phyloP scores from a whole-genome alignment of 306 rosid species.

The Cyamopsis tetragonoloba region DNA sequence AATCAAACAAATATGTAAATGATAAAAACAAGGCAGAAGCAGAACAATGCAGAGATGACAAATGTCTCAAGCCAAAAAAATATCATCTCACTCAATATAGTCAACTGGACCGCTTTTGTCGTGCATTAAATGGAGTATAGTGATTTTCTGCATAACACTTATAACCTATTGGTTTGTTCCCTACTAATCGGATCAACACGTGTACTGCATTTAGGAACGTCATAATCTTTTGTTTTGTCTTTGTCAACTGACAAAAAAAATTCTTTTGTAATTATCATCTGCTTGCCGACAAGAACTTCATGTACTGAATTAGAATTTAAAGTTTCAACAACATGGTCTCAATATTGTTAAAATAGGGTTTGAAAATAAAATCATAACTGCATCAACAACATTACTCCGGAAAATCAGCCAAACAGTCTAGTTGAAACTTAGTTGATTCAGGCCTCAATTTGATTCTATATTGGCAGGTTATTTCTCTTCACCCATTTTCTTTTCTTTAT shows the following conservation, averaged over 20 bases:
- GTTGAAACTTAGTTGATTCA: conserved; percentile 9
- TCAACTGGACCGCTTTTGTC: neutral
- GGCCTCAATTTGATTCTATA: conserved; percentile 9
- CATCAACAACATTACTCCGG: conserved; percentile 12
- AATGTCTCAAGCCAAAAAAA: neutral
- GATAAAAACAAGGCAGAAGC: neutral
- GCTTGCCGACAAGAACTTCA: neutral
- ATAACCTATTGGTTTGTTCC: neutral
- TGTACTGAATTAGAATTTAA: too few relatives aligned
- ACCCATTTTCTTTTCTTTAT: neutral
- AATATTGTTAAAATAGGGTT: neutral
- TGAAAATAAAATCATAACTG: conserved; percentile 5
- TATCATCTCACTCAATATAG: conserved; percentile 1
- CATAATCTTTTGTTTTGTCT: neutral
- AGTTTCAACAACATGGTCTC: neutral
- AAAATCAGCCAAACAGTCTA: conserved; percentile 3
- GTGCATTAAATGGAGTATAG: neutral
- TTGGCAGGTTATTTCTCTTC: neutral
- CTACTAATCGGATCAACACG: neutral
- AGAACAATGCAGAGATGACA: conserved; percentile 9
- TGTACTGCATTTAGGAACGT: conserved; percentile 8
- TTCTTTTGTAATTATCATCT: neutral
- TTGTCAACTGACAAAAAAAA: neutral
- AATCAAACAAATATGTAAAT: neutral
- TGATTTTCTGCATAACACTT: neutral